Base-by-base conservation (phyloP, 768 basidiomycete species). In the Leccinum disarticulatum region DNA sequence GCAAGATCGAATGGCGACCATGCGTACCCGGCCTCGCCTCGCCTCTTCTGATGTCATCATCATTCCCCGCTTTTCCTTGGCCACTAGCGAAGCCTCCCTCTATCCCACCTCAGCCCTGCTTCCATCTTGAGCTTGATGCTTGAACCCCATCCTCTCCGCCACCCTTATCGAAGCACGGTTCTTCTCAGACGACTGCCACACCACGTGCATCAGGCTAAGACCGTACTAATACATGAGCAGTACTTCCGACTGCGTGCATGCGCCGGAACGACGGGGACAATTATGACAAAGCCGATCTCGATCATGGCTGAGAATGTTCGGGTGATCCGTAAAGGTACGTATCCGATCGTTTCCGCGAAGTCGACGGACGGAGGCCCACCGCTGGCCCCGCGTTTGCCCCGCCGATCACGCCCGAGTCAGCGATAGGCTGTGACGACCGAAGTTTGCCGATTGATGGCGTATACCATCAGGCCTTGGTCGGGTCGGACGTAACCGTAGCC, bases 111-210 rank as follows among this genome's bases (percentile, higher is more conserved):
- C 62, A 81, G 51, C 8, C 79, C 67, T 0, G 76, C 83, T 66
- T 91, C 89, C 33, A 70, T 59, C 56, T 69, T 72, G 22, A 22
- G 22, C 22, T 22, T 22, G 22, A 22, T 22, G 22, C 22, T 22
- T 22, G 68, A 91, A 87, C 1, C 87, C 87, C 76, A 90, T 73
- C 54, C 83, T 76, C 65, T 84, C 74, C 0, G 87, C 88, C 0
- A 80, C 75, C 5, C 71, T 64, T 14, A 85, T 70, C 38, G 84
- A 86, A 0, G 76, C 65, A 11, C 48, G 53, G 65, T 90, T 90
- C 25, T 66, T 56, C 14, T 71, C 65, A 53, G 84, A 81, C 4
- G 85, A 77, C 60, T 81, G 79, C 84, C 87, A 91, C 30, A 82
- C 81, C 0, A 87, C 82, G 10, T 88, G 77, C 3, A 87, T 79